Evolutionary conservation across 345 rosid species (phyloP), one percentile per base, ranked within the genome.

Genomic region (Camelina laxa): DNA sequence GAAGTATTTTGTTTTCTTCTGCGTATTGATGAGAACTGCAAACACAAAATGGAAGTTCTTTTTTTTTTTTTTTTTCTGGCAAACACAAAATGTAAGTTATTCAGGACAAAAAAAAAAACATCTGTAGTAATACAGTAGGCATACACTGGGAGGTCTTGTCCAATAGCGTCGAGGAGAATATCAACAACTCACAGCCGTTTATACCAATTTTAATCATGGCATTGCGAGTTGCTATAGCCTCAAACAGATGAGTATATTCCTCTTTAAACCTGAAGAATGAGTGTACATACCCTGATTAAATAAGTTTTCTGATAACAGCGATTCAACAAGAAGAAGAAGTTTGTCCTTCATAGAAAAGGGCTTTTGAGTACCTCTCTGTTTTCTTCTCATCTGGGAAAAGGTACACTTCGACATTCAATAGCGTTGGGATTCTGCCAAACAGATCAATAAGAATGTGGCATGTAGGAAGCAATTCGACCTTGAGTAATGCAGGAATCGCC

Each of bases 81-180:
- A 72, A 54, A 48, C 22, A 35, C 9, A 55, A 41, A 66, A 42
- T n/a, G 4, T 45, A 42, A 42, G 48, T 14, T 42, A 49, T 49
- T 17, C 62, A 49, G 51, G 61, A 60, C 35, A 67, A 2, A 22
- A 35, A 49, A 22, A 71, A 49, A 19, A 9, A 48, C 19, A n/a
- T 7, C 13, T 70, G 36, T 38, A 65, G 50, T 11, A 53, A 36
- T 24, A 15, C 24, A 57, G 11, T 62, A 56, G 5, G 24, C 87
- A 70, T 81, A 89, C 97, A 80, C 63, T 61, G 84, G n/a, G 84
- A 73, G 66, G 78, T 85, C n/a, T 20, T 44, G 36, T 83, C 80
- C 51, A 92, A 80, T 51, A 78, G 81, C 62, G 79, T 85, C 6
- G 92, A 85, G 48, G 93, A 74, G 66, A 83, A 92, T 80, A 92